Evolutionary conservation across 1,139 yeast genomes (phyloP).

Genomic region (Hyphopichia buzzinii): DNA sequence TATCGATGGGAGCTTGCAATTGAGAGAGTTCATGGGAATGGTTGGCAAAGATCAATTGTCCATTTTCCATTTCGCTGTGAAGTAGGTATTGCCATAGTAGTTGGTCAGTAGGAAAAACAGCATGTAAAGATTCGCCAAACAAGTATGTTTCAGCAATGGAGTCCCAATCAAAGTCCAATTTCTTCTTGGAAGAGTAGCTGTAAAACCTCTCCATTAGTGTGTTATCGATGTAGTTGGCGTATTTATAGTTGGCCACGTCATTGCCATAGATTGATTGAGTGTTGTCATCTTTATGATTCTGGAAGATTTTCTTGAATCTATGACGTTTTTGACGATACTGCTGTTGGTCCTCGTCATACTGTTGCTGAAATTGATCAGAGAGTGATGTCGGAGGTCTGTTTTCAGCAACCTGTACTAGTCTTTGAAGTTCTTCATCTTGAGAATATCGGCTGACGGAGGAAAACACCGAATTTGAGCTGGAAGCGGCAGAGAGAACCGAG

Average conservation of each 20-base stretch:
- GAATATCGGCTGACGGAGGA: slow-evolving; percentile 10
- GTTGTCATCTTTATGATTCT: slow-evolving; percentile 1
- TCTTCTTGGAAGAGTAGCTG: slow-evolving; percentile 4
- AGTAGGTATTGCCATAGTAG: slow-evolving; percentile 7
- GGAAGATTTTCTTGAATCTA: slow-evolving; percentile 2
- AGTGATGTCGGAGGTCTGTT: not conserved
- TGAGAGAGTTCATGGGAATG: not conserved
- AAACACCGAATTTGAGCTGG: slow-evolving; percentile 10
- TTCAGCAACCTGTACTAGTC: not conserved
- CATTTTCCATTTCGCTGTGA: slow-evolving; percentile 7
- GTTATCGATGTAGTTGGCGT: slow-evolving; percentile 3
- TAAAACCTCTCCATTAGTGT: slow-evolving; percentile 3
- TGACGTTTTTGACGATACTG: not conserved
- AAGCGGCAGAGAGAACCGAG: slow-evolving; percentile 6
- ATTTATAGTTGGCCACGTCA: slow-evolving; percentile 1
- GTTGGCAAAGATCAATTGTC: slow-evolving; percentile 5
- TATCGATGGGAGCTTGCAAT: not conserved
- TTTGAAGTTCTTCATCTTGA: slow-evolving; percentile 7
- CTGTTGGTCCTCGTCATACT: slow-evolving; percentile 1
- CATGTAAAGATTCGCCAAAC: slow-evolving; percentile 10
- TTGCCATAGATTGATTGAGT: not conserved
- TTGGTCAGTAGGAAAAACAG: slow-evolving; percentile 4
- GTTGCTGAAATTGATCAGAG: not conserved
- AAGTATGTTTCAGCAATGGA: slow-evolving; percentile 9
- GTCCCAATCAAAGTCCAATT: slow-evolving; percentile 10